A percentile compares a stretch with the other conserved stretches of the same genome.
Evolutionary conservation across 2,329 filamentous ascomycete species (phyloP).

Genomic region (Hansfordia pulvinata): DNA sequence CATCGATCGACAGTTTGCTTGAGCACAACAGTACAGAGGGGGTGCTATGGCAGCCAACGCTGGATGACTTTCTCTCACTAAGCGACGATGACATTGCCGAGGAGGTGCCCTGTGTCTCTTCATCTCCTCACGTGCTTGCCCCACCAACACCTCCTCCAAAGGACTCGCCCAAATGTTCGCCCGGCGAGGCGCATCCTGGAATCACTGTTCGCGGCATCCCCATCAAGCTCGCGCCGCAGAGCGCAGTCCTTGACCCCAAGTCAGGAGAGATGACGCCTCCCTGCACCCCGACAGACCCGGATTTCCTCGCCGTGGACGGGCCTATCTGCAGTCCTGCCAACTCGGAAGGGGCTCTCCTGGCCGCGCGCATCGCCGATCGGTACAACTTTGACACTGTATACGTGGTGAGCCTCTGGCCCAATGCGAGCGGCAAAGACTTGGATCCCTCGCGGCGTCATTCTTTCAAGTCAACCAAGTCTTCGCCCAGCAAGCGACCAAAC

Average conservation of each 20-base stretch:
- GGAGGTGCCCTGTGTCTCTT: constrained; percentile 11
- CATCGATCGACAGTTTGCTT: constrained; percentile 13
- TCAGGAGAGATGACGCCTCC: constrained; percentile 13
- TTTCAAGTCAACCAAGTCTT: constrained; percentile 3
- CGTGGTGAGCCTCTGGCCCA: constrained; percentile 44
- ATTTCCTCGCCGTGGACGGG: constrained; percentile 27
- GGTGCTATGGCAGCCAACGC: constrained; percentile 33
- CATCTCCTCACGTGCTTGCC: constrained; percentile 4
- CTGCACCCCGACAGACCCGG: constrained; percentile 12
- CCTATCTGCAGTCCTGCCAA: constrained; percentile 26
- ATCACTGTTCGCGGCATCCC: background rate
- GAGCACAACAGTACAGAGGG: constrained; percentile 14
- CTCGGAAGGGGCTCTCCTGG: constrained; percentile 42
- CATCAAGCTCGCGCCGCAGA: background rate
- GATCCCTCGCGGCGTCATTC: constrained; percentile 7
- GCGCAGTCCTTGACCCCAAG: no score
- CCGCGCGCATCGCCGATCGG: constrained; percentile 38
- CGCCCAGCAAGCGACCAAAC: constrained; percentile 2
- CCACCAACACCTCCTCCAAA: constrained; percentile 15
- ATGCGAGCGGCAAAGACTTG: constrained; percentile 5
- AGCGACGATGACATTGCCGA: constrained; percentile 47
- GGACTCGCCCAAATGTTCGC: constrained; percentile 7
- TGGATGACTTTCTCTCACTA: constrained; percentile 38
- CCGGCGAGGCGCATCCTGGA: no score
- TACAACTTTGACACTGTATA: constrained; percentile 47